phyloP scores from a whole-genome alignment of 176 grass and related monocot genomes.

The Aegilops bicornis region DNA sequence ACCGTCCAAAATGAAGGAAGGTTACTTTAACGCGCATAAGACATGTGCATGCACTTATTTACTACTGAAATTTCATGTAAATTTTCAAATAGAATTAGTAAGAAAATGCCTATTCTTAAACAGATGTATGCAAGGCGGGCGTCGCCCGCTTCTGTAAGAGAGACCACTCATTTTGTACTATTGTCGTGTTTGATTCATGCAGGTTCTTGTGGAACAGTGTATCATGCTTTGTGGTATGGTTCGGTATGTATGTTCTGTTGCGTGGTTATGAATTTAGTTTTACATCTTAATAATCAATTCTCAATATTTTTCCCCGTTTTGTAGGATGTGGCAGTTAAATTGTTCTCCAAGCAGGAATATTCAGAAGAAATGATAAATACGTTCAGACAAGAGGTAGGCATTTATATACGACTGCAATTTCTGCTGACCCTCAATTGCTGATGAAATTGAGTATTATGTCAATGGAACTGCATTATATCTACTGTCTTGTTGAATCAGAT shows the following conservation, averaged over 20 bases:
- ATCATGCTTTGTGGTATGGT: slow-evolving; percentile 90
- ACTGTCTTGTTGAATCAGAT: neutral
- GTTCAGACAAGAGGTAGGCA: slow-evolving; percentile 95
- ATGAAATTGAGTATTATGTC: neutral
- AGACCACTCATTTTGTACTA: neutral
- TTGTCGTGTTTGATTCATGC: slow-evolving; percentile 25
- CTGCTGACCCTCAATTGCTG: neutral
- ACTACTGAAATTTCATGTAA: neutral
- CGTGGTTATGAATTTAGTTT: slow-evolving; percentile 24
- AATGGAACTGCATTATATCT: neutral
- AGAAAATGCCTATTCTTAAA: neutral
- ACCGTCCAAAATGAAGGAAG: neutral
- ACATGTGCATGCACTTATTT: neutral
- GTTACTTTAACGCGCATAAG: neutral
- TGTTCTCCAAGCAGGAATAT: slow-evolving; percentile 88
- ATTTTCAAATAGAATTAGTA: neutral
- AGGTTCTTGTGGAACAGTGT: slow-evolving; percentile 95
- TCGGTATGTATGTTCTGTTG: slow-evolving; percentile 65
- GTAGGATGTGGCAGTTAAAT: slow-evolving; percentile 96
- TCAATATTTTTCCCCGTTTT: neutral
- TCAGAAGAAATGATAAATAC: slow-evolving; percentile 78
- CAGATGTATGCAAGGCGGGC: neutral
- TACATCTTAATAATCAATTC: neutral
- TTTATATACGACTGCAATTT: neutral
- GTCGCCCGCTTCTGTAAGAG: neutral